phyloP scores from a whole-genome alignment of 257 asterid genomes.

The Agastache rugosa region DNA sequence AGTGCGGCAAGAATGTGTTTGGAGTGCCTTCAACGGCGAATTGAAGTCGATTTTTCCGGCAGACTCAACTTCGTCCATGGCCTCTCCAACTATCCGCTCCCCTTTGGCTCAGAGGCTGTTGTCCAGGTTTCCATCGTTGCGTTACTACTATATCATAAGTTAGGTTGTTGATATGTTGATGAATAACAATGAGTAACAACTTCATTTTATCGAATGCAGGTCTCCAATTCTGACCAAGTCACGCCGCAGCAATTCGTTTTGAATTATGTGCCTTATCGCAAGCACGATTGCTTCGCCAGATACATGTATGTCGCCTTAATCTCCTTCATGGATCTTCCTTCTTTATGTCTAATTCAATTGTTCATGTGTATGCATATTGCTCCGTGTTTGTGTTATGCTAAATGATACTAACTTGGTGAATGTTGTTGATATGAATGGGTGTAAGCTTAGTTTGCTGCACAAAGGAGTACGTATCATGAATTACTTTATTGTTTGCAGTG shows the following conservation, averaged over 20 bases:
- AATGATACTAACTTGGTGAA: slow-evolving; percentile 15
- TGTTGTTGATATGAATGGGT: slow-evolving; percentile 15
- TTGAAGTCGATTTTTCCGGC: slow-evolving; percentile 70
- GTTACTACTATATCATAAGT: background rate
- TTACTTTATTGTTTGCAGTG: slow-evolving; percentile 51
- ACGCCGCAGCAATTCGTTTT: slow-evolving; percentile 61
- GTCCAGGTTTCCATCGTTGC: slow-evolving; percentile 63
- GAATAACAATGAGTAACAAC: slow-evolving; percentile 22
- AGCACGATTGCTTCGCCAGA: slow-evolving; percentile 66
- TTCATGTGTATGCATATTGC: background rate
- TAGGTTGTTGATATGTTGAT: slow-evolving; percentile 9
- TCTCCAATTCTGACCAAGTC: slow-evolving; percentile 47
- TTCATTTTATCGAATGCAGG: slow-evolving; percentile 51
- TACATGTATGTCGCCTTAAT: slow-evolving; percentile 66
- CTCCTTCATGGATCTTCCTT: slow-evolving; percentile 9
- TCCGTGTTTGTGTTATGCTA: background rate
- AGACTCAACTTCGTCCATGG: slow-evolving; percentile 59
- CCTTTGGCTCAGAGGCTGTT: slow-evolving; percentile 74
- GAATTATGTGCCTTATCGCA: slow-evolving; percentile 52
- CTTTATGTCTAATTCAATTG: background rate
- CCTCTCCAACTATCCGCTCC: slow-evolving; percentile 70
- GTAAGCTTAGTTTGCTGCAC: slow-evolving; percentile 16
- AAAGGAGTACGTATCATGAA: background rate
- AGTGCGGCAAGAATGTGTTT: slow-evolving; percentile 53
- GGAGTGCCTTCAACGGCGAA: slow-evolving; percentile 78